These are phyloP conservation scores for Lactarius trivialis DNA, from an alignment of 768 basidiomycete genomes.

Conservation along the genomic window DNA sequence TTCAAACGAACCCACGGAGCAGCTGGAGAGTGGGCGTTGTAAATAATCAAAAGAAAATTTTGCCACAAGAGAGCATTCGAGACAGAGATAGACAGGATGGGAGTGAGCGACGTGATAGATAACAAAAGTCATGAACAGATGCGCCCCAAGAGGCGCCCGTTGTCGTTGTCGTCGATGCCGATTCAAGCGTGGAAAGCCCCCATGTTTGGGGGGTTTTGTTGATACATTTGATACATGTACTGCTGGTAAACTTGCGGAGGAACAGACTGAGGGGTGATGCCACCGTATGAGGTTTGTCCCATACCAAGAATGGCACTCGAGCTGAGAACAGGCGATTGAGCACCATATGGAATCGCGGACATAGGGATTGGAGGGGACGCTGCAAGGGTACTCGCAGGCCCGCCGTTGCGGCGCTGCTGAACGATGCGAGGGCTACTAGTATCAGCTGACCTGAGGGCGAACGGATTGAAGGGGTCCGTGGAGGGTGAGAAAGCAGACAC, in stretches of 20 bases:
- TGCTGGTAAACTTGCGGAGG: conserved; percentile 67
- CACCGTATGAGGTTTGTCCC: conserved; percentile 59
- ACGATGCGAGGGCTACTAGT: conserved; percentile 43
- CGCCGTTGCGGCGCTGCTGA: conserved; percentile 41
- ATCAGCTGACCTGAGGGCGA: conserved; percentile 45
- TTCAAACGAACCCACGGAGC: conserved; percentile 13
- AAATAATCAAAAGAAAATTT: conserved; percentile 13
- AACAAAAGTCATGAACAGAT: conserved; percentile 17
- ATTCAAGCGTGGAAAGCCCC: conserved; percentile 51
- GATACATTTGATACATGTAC: conserved; percentile 77
- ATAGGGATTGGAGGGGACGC: conserved; percentile 22
- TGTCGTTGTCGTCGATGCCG: conserved; percentile 15
- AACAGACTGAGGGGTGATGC: conserved; percentile 49
- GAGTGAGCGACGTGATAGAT: conserved; percentile 20
- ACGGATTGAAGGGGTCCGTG: conserved; percentile 53
- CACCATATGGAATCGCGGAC: conserved; percentile 43
- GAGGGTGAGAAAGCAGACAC: conserved; percentile 45
- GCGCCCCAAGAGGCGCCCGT: background rate
- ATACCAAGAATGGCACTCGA: conserved; percentile 57
- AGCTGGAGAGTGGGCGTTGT: conserved; percentile 15
- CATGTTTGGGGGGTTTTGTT: conserved; percentile 71
- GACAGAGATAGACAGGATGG: conserved; percentile 7
- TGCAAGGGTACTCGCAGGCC: conserved; percentile 29
- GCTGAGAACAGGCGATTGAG: conserved; percentile 54
- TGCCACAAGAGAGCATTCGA: conserved; percentile 10